Conservation (phyloP, 192 early-diverging fungal species). For the Linderina pennispora region DNA sequence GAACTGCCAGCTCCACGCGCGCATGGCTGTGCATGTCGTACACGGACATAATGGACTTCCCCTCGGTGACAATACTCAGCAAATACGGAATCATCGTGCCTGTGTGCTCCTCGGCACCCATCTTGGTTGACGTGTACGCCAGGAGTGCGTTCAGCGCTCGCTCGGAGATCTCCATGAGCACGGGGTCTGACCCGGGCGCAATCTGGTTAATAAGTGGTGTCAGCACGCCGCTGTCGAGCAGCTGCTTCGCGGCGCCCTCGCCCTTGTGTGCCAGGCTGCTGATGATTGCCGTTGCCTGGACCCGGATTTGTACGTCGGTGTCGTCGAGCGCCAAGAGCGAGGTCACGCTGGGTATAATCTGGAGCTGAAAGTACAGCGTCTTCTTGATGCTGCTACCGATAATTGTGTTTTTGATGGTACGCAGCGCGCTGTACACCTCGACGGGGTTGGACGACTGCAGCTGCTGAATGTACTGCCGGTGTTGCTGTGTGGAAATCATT, state of each 20-base stretch:
- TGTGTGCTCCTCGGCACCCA: slow-evolving; percentile 18
- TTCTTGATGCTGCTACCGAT: slow-evolving; percentile 44
- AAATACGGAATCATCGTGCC: slow-evolving; percentile 18
- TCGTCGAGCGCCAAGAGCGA: slow-evolving; percentile 23
- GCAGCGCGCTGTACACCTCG: slow-evolving; percentile 36
- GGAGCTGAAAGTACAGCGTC: slow-evolving; percentile 29
- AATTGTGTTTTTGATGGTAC: slow-evolving; percentile 41
- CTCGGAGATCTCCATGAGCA: slow-evolving; percentile 32
- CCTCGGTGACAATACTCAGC: slow-evolving; percentile 26
- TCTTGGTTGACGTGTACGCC: slow-evolving; percentile 15
- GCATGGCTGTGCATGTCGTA: slow-evolving; percentile 27
- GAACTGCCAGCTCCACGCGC: slow-evolving; percentile 35
- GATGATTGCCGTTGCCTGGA: slow-evolving; percentile 34
- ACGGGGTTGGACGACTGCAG: slow-evolving; percentile 37
- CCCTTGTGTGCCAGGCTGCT: slow-evolving; percentile 38
- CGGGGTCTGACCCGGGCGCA: slow-evolving; percentile 12
- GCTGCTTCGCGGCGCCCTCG: slow-evolving; percentile 18
- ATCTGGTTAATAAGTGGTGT: slow-evolving; percentile 29
- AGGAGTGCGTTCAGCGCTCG: slow-evolving; percentile 43
- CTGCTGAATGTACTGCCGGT: slow-evolving; percentile 15
- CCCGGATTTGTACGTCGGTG: slow-evolving; percentile 32
- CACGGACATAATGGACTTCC: slow-evolving; percentile 3
- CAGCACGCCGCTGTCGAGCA: slow-evolving; percentile 27
- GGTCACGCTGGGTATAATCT: slow-evolving; percentile 30
- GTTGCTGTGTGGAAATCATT: slow-evolving; percentile 17